Evolutionary conservation across 345 rosid species (phyloP), one percentile per base, ranked within the genome.

Genomic region (Euphorbia lathyris): DNA sequence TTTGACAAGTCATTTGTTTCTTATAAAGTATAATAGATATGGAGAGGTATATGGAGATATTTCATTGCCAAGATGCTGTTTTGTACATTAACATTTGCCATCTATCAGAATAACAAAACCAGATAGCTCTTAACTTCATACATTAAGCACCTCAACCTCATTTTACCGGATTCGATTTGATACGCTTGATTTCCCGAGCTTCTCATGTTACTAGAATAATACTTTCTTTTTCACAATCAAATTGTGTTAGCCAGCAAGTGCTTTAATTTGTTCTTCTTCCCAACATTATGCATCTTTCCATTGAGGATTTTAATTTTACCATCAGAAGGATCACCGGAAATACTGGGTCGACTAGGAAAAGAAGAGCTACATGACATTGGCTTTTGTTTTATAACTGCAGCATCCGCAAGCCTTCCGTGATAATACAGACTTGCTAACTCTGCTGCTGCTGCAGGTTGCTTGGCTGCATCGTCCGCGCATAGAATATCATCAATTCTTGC

Each of bases 401-500:
- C 22, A 22, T 58, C 19, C 10, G 55, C 55, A 63, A 62, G 60
- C 63, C 75, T 47, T 62, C 67, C 68, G 19, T 52, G 76, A 53
- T 72, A 69, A 58, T 65, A 65, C 26, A 56, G 29, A 57, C 78
- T 68, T 38, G 58, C 26, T 11, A 58, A 47, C 58, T 75, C 69
- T 50, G 76, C 72, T 65, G 76, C 72, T 65, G 77, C 72, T n/a
- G 73, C 74, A 8, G 76, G 78, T 50, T 77, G 83, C 70, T 72
- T 81, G 48, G 78, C 75, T 47, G 87, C 85, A 67, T 79, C 85
- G 57, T 84, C 85, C 60, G 73, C 83, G 16, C 72, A 73, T 17
- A 81, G 62, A 51, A 84, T 75, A 68, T 84, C 87, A 63, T 81
- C 85, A 34, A 81, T 75, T 63, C 84, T 72, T 57, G 80, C 83